These are phyloP conservation scores for Naegleria lovaniensis DNA, from an alignment of 208 protist genomes.

Conservation along the genomic window DNA sequence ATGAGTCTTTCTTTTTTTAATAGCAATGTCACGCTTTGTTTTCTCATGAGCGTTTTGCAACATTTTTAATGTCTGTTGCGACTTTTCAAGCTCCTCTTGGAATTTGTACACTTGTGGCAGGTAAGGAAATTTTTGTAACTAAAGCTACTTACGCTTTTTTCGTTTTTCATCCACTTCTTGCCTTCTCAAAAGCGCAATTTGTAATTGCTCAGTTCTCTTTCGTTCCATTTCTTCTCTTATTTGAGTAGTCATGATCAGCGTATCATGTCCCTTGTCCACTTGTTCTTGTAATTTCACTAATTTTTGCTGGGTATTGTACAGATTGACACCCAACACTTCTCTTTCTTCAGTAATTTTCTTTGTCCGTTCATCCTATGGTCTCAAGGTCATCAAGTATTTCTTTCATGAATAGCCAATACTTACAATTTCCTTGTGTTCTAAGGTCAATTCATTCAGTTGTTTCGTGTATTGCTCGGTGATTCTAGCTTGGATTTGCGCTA, in stretches of 20 bases:
- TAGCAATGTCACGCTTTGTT: conserved; percentile 63
- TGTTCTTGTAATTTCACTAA: conserved; percentile 55
- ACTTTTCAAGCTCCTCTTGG: not conserved
- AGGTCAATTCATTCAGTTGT: conserved; percentile 69
- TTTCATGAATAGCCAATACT: conserved; percentile 45
- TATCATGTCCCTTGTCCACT: conserved; percentile 59
- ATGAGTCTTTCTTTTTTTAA: conserved; percentile 83
- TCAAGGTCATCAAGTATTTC: conserved; percentile 45
- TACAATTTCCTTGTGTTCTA: conserved; percentile 68
- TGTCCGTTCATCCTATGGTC: conserved; percentile 61
- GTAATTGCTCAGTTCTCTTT: conserved; percentile 57
- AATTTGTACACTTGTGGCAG: not conserved
- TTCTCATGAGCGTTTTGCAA: not conserved
- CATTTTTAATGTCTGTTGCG: not conserved
- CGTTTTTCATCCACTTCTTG: conserved; percentile 72
- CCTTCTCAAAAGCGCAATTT: conserved; percentile 55
- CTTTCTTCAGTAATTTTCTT: conserved; percentile 81
- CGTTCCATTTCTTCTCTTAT: conserved; percentile 69
- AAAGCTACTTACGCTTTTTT: conserved; percentile 53
- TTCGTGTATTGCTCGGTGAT: conserved; percentile 60
- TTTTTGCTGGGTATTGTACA: conserved; percentile 80
- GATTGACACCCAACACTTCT: conserved; percentile 87
- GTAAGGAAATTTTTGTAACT: not conserved
- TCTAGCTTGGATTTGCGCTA: not conserved
- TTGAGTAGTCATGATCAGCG: conserved; percentile 58